These are phyloP conservation scores for Fusarium solani-melongenae DNA, from an alignment of 2,329 filamentous ascomycete species.

Conservation along the genomic window DNA sequence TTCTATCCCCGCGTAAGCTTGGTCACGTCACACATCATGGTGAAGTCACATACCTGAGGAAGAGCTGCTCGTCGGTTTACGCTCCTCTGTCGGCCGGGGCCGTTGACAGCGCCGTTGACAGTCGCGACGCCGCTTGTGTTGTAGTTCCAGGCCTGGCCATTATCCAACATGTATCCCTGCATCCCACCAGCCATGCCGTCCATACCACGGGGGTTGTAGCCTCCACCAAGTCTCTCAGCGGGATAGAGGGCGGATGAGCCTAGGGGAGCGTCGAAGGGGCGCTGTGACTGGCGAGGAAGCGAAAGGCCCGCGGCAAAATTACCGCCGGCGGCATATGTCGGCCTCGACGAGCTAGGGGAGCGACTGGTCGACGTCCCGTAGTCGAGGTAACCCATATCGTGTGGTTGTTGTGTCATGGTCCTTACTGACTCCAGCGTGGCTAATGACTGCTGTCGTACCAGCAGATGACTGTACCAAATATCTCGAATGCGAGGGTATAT, in stretches of 20 bases:
- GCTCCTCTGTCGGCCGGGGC: slow-evolving; percentile 66
- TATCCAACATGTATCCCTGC: slow-evolving; percentile 68
- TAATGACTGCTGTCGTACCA: slow-evolving; percentile 39
- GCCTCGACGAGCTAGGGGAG: slow-evolving; percentile 74
- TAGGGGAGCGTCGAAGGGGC: slow-evolving; percentile 81
- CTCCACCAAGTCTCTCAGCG: slow-evolving; percentile 72
- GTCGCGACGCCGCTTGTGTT: slow-evolving; percentile 73
- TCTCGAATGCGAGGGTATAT: slow-evolving; percentile 6
- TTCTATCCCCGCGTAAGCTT: slow-evolving; percentile 50
- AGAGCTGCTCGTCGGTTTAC: slow-evolving; percentile 70
- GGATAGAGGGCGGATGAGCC: slow-evolving; percentile 73
- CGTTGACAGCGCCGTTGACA: slow-evolving; percentile 72
- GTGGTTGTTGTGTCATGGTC: slow-evolving; percentile 60
- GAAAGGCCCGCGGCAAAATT: slow-evolving; percentile 63
- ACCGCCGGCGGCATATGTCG: slow-evolving; percentile 59
- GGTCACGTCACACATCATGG: not conserved
- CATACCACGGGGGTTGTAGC: slow-evolving; percentile 69
- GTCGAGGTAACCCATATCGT: slow-evolving; percentile 78
- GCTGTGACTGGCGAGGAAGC: slow-evolving; percentile 67
- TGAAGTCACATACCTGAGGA: slow-evolving; percentile 70
- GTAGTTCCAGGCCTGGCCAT: slow-evolving; percentile 85
- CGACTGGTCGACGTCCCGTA: slow-evolving; percentile 71
- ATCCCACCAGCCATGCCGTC: slow-evolving; percentile 58
- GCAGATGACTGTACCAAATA: slow-evolving; percentile 27
- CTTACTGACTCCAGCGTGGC: slow-evolving; percentile 34